A percentile compares a stretch with the other conserved stretches of the same genome.
These are phyloP conservation scores for Termitomyces sp. DNA, from an alignment of 768 basidiomycete genomes.

Conservation along the genomic window DNA sequence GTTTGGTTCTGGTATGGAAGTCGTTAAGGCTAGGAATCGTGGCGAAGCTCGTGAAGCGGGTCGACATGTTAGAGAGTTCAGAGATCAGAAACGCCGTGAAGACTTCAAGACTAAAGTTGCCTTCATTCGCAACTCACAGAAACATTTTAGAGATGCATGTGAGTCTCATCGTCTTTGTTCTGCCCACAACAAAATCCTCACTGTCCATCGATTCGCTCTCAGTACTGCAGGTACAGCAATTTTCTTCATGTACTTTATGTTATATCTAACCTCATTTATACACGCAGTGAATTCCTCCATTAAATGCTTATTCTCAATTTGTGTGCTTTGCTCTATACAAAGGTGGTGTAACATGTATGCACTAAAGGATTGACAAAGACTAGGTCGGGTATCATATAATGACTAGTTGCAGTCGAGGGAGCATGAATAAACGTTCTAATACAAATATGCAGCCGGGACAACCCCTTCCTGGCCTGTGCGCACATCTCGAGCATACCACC, in stretches of 20 bases:
- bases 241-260: not conserved
- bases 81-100: conserved; percentile 74
- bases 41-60: conserved; percentile 94
- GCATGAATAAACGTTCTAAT: conserved; percentile 46
- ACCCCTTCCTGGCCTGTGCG: conserved; percentile 82
- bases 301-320: not conserved
- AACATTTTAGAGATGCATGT: conserved; percentile 79
- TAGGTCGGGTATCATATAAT: conserved; percentile 18
- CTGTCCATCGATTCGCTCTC: not conserved
- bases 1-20: conserved; percentile 73
- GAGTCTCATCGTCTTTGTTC: conserved; percentile 25
- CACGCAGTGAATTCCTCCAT: not conserved
- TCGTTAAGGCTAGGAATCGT: conserved; percentile 87
- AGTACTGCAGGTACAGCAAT: conserved; percentile 18
- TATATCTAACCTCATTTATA: not conserved
- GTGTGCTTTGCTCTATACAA: not conserved
- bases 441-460: conserved; percentile 88
- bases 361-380: conserved; percentile 9
- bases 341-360: conserved; percentile 1
- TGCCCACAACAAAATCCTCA: not conserved
- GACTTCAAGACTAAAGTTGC: conserved; percentile 82
- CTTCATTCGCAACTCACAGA: conserved; percentile 80
- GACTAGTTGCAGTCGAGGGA: conserved; percentile 24
- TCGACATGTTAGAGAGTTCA: conserved; percentile 76
- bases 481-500: conserved; percentile 91